Percentiles rank a stretch among this genome's conserved stretches.
These are phyloP conservation scores for Elymus sibiricus DNA, from an alignment of 176 grass and related monocot species.

Conservation along the genomic window DNA sequence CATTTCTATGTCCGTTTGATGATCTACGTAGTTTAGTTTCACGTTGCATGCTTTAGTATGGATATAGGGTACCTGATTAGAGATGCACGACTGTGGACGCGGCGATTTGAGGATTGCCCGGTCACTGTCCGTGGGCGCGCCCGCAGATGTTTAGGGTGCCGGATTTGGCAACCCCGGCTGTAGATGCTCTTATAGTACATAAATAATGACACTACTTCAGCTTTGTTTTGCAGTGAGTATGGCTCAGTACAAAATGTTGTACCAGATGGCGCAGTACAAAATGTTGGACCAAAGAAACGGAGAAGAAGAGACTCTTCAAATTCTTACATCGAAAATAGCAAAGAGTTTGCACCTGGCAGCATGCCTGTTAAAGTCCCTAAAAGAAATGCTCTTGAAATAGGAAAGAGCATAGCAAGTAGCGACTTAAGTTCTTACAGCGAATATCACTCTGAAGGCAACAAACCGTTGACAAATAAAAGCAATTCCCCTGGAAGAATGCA, in stretches of 20 bases:
- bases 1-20: no score
- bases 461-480: constrained; percentile 28
- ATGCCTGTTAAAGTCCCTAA: constrained; percentile 36
- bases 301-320: constrained; percentile 62
- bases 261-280: constrained; percentile 39
- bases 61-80: no score
- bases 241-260: constrained; percentile 34
- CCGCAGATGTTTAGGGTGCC: no score
- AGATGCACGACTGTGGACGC: no score
- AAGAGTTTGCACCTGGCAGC: constrained; percentile 7
- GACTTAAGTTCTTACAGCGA: constrained; percentile 25
- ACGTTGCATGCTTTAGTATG: no score
- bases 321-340: constrained; percentile 35
- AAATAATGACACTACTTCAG: constrained; percentile 18
- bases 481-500: constrained; percentile 19
- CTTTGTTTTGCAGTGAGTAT: constrained; percentile 51
- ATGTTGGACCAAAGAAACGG: constrained; percentile 54
- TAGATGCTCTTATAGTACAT: no score
- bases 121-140: no score
- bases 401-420: constrained; percentile 20
- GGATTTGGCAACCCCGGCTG: no score
- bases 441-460: constrained; percentile 35
- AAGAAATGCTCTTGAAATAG: constrained; percentile 19
- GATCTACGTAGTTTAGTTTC: no score
- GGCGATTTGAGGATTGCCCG: no score